These are phyloP conservation scores for Cupressus sempervirens DNA, from an alignment of 75 land plant species.

Conservation along the genomic window DNA sequence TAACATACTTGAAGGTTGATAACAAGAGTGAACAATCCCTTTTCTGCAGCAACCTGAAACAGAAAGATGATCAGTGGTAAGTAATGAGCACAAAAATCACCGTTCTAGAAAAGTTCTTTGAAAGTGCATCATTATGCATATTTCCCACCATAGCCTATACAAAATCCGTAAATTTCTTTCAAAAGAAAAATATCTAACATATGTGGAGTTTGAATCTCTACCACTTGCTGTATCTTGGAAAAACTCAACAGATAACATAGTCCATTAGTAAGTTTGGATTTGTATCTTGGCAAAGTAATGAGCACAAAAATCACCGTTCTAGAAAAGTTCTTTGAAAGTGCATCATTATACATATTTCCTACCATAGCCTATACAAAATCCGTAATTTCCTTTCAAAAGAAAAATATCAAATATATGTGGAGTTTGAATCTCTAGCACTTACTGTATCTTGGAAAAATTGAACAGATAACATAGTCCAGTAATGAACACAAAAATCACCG, in stretches of 20 bases:
- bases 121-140: not conserved
- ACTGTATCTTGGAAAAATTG: not conserved
- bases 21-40: constrained; percentile 72
- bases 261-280: not conserved
- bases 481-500: not conserved
- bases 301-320: not conserved
- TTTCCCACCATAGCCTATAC: not conserved
- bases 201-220: not conserved
- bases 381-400: not conserved
- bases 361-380: not conserved
- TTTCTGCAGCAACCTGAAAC: constrained; percentile 75
- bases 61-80: not conserved
- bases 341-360: not conserved
- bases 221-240: not conserved
- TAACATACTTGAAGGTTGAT: constrained; percentile 78
- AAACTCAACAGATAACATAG: not conserved
- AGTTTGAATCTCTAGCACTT: not conserved
- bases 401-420: not conserved
- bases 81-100: constrained; percentile 2
- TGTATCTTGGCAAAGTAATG: not conserved
- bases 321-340: not conserved
- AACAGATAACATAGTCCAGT: not conserved
- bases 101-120: not conserved
- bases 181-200: not conserved
- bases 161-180: not conserved